Percentiles rank a stretch among this genome's conserved stretches.
These are phyloP conservation scores for Lavandula angustifolia DNA, from an alignment of 257 asterid genomes.

Conservation along the genomic window DNA sequence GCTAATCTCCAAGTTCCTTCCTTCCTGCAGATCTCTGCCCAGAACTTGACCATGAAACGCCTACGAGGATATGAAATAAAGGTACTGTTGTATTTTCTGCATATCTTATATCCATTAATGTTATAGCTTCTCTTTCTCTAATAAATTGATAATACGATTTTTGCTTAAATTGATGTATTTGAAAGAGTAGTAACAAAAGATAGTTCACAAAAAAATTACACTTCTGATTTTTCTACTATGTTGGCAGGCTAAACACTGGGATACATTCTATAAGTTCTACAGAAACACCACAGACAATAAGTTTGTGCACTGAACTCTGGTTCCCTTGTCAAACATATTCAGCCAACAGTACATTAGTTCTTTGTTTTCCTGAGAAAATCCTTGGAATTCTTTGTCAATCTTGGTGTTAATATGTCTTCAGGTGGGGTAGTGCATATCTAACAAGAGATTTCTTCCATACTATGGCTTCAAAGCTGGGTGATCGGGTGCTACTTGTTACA, in stretches of 20 bases:
- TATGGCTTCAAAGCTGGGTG: constrained; percentile 93
- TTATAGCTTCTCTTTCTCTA: background rate
- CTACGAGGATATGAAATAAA: constrained; percentile 87
- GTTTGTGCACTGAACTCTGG: constrained; percentile 34
- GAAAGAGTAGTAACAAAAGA: too few species aligned
- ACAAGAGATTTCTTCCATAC: constrained; percentile 91
- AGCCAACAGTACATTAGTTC: constrained; percentile 4
- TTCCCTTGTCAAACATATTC: constrained; percentile 21
- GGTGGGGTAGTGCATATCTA: constrained; percentile 97
- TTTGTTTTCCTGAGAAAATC: too few species aligned
- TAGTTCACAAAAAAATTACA: too few species aligned
- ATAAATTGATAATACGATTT: background rate
- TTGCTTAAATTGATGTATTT: too few species aligned
- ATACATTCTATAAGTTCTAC: constrained; percentile 87
- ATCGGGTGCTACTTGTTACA: constrained; percentile 71
- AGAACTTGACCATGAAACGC: constrained; percentile 91
- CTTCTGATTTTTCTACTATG: too few species aligned
- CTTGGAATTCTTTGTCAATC: constrained; percentile 18
- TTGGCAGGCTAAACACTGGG: constrained; percentile 93
- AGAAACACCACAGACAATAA: constrained; percentile 84
- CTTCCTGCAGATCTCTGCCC: constrained; percentile 71
- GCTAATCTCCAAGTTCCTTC: constrained; percentile 19
- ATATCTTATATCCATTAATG: constrained; percentile 19
- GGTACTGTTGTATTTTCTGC: constrained; percentile 45
- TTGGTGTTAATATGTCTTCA: constrained; percentile 34